Percentiles rank a stretch among this genome's conserved stretches.
These are phyloP conservation scores for Deuterostichococcus epilithicus DNA, from an alignment of 139 green algal genomes.

Conservation along the genomic window DNA sequence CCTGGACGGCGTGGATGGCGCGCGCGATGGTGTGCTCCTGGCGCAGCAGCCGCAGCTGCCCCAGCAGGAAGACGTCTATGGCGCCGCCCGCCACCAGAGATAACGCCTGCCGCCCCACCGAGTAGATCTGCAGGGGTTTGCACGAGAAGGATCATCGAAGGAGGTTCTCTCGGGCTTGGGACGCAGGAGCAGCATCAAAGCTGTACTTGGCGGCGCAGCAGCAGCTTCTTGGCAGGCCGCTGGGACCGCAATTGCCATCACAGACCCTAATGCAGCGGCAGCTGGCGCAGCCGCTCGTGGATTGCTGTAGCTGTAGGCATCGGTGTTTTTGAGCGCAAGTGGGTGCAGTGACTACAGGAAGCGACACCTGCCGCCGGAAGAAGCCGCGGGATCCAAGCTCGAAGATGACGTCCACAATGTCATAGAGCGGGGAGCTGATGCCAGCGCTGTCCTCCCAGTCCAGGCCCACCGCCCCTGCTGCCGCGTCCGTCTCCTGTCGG, in stretches of 20 bases:
- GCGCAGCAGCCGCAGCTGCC: constrained; percentile 42
- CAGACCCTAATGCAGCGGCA: no score
- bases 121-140: not conserved
- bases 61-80: constrained; percentile 62
- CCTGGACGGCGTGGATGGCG: constrained; percentile 55
- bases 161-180: no score
- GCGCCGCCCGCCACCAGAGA: constrained; percentile 69
- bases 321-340: not conserved
- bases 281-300: no score
- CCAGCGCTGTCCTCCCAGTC: constrained; percentile 45
- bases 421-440: constrained; percentile 57
- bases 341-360: no score
- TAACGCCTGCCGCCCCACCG: constrained; percentile 43
- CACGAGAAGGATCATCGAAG: no score
- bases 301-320: no score
- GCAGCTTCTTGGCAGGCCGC: no score
- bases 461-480: constrained; percentile 4
- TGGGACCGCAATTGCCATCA: no score
- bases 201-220: no score
- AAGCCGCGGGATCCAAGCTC: constrained; percentile 58
- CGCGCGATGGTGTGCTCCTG: constrained; percentile 63
- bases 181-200: no score
- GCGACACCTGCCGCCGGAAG: constrained; percentile 53
- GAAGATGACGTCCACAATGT: constrained; percentile 66
- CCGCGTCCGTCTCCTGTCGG: not conserved